Evolutionary conservation across 2,329 filamentous ascomycete species (phyloP), one percentile per base, ranked within the genome.

Genomic region (Seiridium unicorne): DNA sequence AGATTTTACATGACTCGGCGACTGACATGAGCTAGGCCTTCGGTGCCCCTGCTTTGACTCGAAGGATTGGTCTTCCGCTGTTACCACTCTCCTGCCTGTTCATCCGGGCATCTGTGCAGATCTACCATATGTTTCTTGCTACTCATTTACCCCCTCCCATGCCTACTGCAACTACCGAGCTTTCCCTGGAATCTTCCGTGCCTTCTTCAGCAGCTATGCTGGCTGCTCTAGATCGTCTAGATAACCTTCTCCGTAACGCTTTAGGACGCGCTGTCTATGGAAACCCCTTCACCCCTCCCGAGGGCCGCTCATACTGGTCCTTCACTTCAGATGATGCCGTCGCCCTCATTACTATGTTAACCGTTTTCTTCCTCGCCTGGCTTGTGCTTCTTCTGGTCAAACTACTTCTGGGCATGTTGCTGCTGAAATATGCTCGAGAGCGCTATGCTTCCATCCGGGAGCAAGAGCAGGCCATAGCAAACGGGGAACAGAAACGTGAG

Each of bases 111-210:
- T 93, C 92, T 1, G 84, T 98, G 48, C 95, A 99, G 73, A 97
- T 94, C 5, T 99, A 98, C 75, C 91, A 97, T 76, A 98, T 98
- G 94, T 96, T 98, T 70, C 84, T 98, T 11, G 91, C 93, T 3
- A 93, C 92, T 0, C 89, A 96, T 68, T 82, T 97, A 40, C 90
- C 92, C 0, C 84, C 90, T 7, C 91, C 92, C 0, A 81, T 92
- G 0, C 80, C 88, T 34, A 87, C 88, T 3, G 80, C 86, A 35
- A 84, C 89, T 53, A 88, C 89, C 18, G 84, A 89, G 5, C 76
- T 92, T 11, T 80, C 84, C 3, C 78, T 88, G 3, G 89, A 91
- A 47, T 85, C 85, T 0, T 80, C 86, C 0, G 78, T 81, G 3
- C 83, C 84, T 0, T 82, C 88, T 0, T 93, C 91, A 0, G 90